Evolutionary conservation across 225 moss, liverwort and hornwort genomes (phyloP).

Genomic region (Rhytidiadelphus loreus): DNA sequence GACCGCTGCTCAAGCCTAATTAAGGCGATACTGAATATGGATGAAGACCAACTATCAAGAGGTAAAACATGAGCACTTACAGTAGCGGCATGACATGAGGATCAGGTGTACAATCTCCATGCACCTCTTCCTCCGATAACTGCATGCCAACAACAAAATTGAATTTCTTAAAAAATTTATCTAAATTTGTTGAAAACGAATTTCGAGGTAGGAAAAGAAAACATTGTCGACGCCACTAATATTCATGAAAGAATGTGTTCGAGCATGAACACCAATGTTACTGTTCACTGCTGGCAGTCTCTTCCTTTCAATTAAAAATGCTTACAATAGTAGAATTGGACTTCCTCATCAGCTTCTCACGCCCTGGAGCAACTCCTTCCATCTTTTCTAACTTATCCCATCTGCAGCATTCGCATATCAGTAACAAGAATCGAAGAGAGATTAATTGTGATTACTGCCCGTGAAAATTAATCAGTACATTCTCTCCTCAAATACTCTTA

Average conservation of each 20-base stretch:
- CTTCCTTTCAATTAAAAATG: not conserved
- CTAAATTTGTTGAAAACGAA: not conserved
- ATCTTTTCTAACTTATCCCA: conserved; percentile 65
- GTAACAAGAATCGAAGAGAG: not conserved
- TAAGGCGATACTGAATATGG: not conserved
- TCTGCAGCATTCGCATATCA: conserved; percentile 24
- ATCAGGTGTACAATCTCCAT: conserved; percentile 1
- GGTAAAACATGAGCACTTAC: conserved; percentile 25
- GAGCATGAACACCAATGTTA: not conserved
- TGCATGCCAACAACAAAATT: not conserved
- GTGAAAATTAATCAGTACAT: not conserved
- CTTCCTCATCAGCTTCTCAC: conserved; percentile 60
- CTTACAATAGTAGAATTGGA: conserved; percentile 54
- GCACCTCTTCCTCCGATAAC: conserved; percentile 34
- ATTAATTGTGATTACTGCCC: not conserved
- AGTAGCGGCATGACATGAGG: conserved; percentile 49
- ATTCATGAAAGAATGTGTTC: not conserved
- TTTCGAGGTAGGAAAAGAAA: not conserved
- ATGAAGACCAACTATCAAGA: not conserved
- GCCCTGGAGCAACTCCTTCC: conserved; percentile 45
- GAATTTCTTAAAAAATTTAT: not conserved
- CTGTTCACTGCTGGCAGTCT: not conserved
- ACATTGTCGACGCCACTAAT: not conserved
- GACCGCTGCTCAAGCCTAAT: not conserved
- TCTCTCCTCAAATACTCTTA: not conserved